A percentile compares a stretch with the other conserved stretches of the same genome.
phyloP scores from a whole-genome alignment of 495 filamentous ascomycete species.

The Hyaloscypha finlandica region DNA sequence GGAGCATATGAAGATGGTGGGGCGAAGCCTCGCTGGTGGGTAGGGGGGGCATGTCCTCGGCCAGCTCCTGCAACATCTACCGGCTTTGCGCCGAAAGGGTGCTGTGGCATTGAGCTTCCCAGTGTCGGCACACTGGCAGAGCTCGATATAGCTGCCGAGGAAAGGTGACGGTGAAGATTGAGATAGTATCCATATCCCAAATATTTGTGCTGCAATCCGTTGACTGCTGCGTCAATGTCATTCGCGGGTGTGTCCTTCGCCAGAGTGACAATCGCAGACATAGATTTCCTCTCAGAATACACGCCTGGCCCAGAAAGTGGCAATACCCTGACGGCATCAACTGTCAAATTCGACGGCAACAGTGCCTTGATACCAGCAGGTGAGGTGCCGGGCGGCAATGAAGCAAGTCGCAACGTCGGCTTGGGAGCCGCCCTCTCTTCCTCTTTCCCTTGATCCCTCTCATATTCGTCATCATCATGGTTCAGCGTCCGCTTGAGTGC shows the following conservation, averaged over 20 bases:
- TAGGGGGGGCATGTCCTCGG: conserved; percentile 58
- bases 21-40: conserved; percentile 73
- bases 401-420: conserved; percentile 78
- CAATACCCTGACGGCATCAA: conserved; percentile 80
- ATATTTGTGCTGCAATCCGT: conserved; percentile 79
- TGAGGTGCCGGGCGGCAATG: conserved; percentile 64
- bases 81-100: conserved; percentile 84
- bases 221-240: conserved; percentile 82
- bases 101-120: conserved; percentile 53
- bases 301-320: conserved; percentile 53
- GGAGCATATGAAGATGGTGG: conserved; percentile 71
- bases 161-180: conserved; percentile 77
- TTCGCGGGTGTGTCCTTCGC: conserved; percentile 81
- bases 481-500: conserved; percentile 47
- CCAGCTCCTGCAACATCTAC: conserved; percentile 47
- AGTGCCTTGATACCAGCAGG: conserved; percentile 72
- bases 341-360: conserved; percentile 64
- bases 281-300: conserved; percentile 71
- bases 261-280: conserved; percentile 81
- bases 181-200: conserved; percentile 87
- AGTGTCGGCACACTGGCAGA: conserved; percentile 51
- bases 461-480: conserved; percentile 51
- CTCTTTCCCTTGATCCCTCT: neutral
- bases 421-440: conserved; percentile 74
- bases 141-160: conserved; percentile 71